These are phyloP conservation scores for Arabis hirsuta DNA, from an alignment of 345 rosid species.

Conservation along the genomic window DNA sequence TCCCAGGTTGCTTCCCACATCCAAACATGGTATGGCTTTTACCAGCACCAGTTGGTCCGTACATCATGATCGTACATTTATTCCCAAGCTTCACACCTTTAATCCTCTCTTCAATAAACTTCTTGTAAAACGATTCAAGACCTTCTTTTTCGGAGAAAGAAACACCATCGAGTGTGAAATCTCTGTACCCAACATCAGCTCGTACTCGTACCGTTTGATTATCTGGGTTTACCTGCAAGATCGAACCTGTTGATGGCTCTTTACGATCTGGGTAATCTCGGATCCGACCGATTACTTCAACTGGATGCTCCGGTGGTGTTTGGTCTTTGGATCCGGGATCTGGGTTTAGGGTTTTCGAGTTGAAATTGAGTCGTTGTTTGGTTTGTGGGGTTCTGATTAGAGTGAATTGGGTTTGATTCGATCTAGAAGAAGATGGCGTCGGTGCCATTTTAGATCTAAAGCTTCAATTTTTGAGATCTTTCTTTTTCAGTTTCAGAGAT, in stretches of 20 bases:
- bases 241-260: slow-evolving; percentile 59
- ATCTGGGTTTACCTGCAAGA: slow-evolving; percentile 65
- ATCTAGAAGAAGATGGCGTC: slow-evolving; percentile 66
- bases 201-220: slow-evolving; percentile 66
- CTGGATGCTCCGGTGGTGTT: slow-evolving; percentile 72
- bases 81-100: slow-evolving; percentile 77
- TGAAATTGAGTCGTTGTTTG: slow-evolving; percentile 73
- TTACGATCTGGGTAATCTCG: slow-evolving; percentile 67
- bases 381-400: slow-evolving; percentile 70
- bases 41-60: slow-evolving; percentile 97
- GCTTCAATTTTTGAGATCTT: neutral
- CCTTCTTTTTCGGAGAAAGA: slow-evolving; percentile 84
- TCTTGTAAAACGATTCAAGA: slow-evolving; percentile 70
- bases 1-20: slow-evolving; percentile 83
- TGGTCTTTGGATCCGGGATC: slow-evolving; percentile 49
- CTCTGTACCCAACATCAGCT: slow-evolving; percentile 88
- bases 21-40: slow-evolving; percentile 98
- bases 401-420: slow-evolving; percentile 50
- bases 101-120: slow-evolving; percentile 74
- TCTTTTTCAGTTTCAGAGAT: slow-evolving; percentile 6
- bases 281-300: slow-evolving; percentile 86
- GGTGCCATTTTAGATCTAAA: slow-evolving; percentile 60
- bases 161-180: slow-evolving; percentile 85
- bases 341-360: slow-evolving; percentile 53
- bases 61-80: slow-evolving; percentile 94